Percentiles rank a stretch among this genome's conserved stretches.
Evolutionary conservation across 2,329 filamentous ascomycete genomes (phyloP).

Genomic region (Leptographium procerum): DNA sequence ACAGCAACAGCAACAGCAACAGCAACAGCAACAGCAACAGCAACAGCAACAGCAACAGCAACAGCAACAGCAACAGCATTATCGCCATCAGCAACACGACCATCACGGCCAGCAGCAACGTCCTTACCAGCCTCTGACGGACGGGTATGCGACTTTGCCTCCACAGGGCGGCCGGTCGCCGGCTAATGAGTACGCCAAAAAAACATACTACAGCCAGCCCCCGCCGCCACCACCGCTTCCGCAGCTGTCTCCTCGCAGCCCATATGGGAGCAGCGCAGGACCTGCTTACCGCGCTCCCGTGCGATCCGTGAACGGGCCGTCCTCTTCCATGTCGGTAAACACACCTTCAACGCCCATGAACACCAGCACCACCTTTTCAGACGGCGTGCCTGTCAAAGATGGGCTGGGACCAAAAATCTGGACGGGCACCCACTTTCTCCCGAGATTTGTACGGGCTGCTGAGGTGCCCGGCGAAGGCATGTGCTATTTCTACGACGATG

Average conservation of each 20-base stretch:
- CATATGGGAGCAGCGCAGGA: neutral
- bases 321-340: neutral
- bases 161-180: neutral
- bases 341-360: neutral
- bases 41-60: neutral
- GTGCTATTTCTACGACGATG: constrained; percentile 81
- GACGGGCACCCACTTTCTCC: constrained; percentile 56
- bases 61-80: neutral
- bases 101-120: too few relatives aligned
- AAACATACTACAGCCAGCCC: neutral
- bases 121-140: neutral
- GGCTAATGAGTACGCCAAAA: neutral
- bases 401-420: constrained; percentile 56
- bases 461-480: constrained; percentile 67
- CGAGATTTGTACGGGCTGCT: constrained; percentile 50
- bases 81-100: neutral
- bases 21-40: neutral
- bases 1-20: neutral
- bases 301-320: neutral
- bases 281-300: neutral
- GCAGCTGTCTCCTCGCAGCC: neutral
- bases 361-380: constrained; percentile 18
- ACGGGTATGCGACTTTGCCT: neutral
- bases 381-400: constrained; percentile 42
- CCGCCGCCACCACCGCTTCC: neutral